Percentiles rank a stretch among this genome's conserved stretches.
phyloP scores from a whole-genome alignment of 768 basidiomycete genomes.

The Hygrophorus pudorinus region DNA sequence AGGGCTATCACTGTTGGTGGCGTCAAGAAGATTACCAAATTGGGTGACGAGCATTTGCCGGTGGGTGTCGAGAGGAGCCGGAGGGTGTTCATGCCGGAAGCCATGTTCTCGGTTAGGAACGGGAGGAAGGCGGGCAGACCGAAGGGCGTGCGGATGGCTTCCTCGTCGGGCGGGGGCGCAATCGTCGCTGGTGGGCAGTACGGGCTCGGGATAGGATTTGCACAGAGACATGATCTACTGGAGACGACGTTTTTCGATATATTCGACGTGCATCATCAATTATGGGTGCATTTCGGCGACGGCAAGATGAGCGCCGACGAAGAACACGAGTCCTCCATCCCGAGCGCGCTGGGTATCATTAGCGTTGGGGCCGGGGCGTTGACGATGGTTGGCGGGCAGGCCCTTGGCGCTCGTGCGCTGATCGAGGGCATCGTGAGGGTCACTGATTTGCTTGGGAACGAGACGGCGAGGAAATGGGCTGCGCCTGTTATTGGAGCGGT shows the following conservation, averaged over 20 bases:
- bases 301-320: constrained; percentile 22
- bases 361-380: constrained; percentile 78
- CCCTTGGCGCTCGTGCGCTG: constrained; percentile 62
- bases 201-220: constrained; percentile 77
- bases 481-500: constrained; percentile 76
- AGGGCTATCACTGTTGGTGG: constrained; percentile 53
- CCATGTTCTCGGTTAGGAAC: constrained; percentile 75
- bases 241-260: constrained; percentile 78
- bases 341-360: constrained; percentile 61
- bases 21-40: constrained; percentile 52
- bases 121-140: constrained; percentile 23
- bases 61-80: constrained; percentile 71
- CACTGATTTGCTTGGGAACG: constrained; percentile 72
- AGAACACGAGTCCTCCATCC: constrained; percentile 24
- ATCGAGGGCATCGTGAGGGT: constrained; percentile 73
- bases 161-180: constrained; percentile 29
- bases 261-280: constrained; percentile 76
- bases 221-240: constrained; percentile 64
- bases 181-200: constrained; percentile 70
- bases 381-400: constrained; percentile 82
- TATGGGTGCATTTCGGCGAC: constrained; percentile 63
- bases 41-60: constrained; percentile 74
- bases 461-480: constrained; percentile 66
- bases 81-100: constrained; percentile 91
- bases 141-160: constrained; percentile 29